Conservation (phyloP, 768 basidiomycete species). For the Boletus rubescentipes region DNA sequence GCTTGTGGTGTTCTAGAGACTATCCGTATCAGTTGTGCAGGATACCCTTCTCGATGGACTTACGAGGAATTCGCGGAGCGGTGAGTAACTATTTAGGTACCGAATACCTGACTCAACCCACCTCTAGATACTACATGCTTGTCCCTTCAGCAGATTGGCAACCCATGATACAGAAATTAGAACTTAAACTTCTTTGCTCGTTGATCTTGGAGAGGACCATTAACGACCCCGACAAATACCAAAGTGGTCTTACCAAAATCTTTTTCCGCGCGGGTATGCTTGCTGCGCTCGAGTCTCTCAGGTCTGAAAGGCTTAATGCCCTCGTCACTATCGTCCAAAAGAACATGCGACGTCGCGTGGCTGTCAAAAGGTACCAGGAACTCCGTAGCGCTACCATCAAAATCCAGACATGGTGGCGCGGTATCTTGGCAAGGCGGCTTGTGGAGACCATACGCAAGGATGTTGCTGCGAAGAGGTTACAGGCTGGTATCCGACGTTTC, state of each 20-base stretch:
- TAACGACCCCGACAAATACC: slow-evolving; percentile 94
- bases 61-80: slow-evolving; percentile 99
- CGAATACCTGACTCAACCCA: slow-evolving; percentile 19
- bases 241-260: slow-evolving; percentile 95
- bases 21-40: slow-evolving; percentile 97
- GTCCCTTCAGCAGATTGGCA: slow-evolving; percentile 85
- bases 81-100: slow-evolving; percentile 43
- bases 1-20: slow-evolving; percentile 99
- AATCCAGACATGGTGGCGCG: slow-evolving; percentile 95
- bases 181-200: slow-evolving; percentile 78
- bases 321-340: slow-evolving; percentile 97
- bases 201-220: slow-evolving; percentile 84
- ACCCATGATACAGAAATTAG: slow-evolving; percentile 77
- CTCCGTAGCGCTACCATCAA: slow-evolving; percentile 73
- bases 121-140: slow-evolving; percentile 91
- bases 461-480: slow-evolving; percentile 73
- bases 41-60: slow-evolving; percentile 97
- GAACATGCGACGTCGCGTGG: slow-evolving; percentile 89
- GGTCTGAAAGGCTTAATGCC: slow-evolving; percentile 82
- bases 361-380: slow-evolving; percentile 72
- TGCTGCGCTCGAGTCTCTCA: slow-evolving; percentile 88
- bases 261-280: slow-evolving; percentile 99
- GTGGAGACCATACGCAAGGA: slow-evolving; percentile 72
- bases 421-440: slow-evolving; percentile 71
- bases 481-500: slow-evolving; percentile 68